Evolutionary conservation across 148 eudicot genomes (phyloP).

Genomic region (Vaccinium corymbosum): DNA sequence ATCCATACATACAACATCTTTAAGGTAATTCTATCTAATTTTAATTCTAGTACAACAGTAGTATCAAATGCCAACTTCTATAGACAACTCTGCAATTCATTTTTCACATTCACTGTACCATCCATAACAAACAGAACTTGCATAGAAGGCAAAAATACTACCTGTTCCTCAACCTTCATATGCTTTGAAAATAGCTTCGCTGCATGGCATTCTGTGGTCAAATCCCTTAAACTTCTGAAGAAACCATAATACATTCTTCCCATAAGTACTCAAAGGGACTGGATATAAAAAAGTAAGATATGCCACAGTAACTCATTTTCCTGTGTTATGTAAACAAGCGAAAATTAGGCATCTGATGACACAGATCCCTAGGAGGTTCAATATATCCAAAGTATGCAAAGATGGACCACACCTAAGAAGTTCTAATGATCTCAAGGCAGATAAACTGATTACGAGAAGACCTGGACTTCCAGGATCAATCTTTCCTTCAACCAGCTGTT

Average conservation of each 20-base stretch:
- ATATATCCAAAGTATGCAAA: neutral
- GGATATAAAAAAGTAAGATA: neutral
- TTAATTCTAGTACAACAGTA: neutral
- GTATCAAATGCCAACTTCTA: neutral
- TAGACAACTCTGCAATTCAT: neutral
- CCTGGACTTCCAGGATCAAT: slow-evolving; percentile 86
- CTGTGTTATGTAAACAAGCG: neutral
- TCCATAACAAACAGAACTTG: slow-evolving; percentile 3
- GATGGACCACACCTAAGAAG: slow-evolving; percentile 56
- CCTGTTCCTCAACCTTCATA: slow-evolving; percentile 95
- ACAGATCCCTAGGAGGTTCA: neutral
- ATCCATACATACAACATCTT: neutral
- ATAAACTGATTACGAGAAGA: slow-evolving; percentile 63
- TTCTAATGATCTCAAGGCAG: slow-evolving; percentile 86
- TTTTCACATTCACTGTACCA: neutral
- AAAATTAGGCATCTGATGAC: neutral
- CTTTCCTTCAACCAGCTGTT: slow-evolving; percentile 54
- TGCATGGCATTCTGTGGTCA: slow-evolving; percentile 80
- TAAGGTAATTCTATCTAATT: neutral
- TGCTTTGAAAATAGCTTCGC: slow-evolving; percentile 95
- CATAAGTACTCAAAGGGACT: slow-evolving; percentile 8
- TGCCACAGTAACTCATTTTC: neutral
- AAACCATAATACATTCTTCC: slow-evolving; percentile 1
- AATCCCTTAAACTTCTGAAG: slow-evolving; percentile 66
- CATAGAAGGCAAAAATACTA: slow-evolving; percentile 24